Evolutionary conservation across 805 yeast genomes (phyloP).

Genomic region (Candida maltosa): DNA sequence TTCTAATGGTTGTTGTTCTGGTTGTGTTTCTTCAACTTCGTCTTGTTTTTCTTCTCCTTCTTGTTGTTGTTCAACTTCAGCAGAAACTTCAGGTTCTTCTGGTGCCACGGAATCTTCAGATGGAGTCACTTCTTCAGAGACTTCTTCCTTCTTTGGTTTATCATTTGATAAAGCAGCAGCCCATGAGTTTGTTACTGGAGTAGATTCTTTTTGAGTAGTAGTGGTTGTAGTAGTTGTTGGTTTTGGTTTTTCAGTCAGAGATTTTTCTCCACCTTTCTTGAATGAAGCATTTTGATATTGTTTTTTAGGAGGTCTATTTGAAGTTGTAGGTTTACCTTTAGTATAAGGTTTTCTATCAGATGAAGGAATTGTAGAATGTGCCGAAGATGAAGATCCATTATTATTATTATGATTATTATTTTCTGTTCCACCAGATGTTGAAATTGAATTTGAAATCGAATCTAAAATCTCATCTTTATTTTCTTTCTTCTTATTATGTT

Average conservation of each 20-base stretch:
- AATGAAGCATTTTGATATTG: slow-evolving; percentile 8
- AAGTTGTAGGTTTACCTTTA: background rate
- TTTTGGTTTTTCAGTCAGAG: slow-evolving; percentile 10
- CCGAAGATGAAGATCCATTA: slow-evolving; percentile 9
- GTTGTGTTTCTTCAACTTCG: slow-evolving; percentile 12
- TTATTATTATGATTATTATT: slow-evolving; percentile 15
- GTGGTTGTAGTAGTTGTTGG: slow-evolving; percentile 15
- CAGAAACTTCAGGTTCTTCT: too few relatives aligned
- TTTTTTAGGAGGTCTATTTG: slow-evolving; percentile 9
- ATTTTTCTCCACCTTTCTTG: background rate
- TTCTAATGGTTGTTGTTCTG: slow-evolving; percentile 14
- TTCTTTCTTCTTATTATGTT: slow-evolving; percentile 36
- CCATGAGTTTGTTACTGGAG: slow-evolving; percentile 34
- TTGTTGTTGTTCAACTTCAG: slow-evolving; percentile 11
- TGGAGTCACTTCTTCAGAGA: slow-evolving; percentile 10
- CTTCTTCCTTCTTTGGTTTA: slow-evolving; percentile 28
- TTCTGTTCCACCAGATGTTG: slow-evolving; percentile 5
- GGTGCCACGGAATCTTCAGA: slow-evolving; percentile 6
- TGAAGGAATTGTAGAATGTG: slow-evolving; percentile 6
- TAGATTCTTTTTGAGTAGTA: slow-evolving; percentile 7
- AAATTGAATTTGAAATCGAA: background rate
- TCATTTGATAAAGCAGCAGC: slow-evolving; percentile 41
- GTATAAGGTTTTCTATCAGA: background rate
- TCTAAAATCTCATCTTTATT: slow-evolving; percentile 1
- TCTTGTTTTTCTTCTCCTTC: slow-evolving; percentile 10